These are phyloP conservation scores for Phaeotremella fagi DNA, from an alignment of 768 basidiomycete genomes.

Conservation along the genomic window DNA sequence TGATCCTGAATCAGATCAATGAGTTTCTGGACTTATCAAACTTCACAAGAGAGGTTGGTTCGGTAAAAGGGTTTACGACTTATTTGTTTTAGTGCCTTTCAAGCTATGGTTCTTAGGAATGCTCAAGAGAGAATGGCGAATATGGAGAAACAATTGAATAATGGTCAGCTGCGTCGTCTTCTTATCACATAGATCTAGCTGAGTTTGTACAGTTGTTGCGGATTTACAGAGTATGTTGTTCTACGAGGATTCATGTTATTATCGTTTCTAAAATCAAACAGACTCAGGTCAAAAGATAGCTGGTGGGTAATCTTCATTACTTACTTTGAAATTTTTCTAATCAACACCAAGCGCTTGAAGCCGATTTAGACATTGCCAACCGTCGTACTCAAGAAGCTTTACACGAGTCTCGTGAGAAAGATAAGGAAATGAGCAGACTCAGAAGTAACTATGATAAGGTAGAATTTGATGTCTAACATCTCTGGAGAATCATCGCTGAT, in stretches of 20 bases:
- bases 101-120: conserved; percentile 15
- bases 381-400: conserved; percentile 1
- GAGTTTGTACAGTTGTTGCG: neutral
- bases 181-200: neutral
- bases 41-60: conserved; percentile 32
- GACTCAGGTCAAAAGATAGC: conserved; percentile 9
- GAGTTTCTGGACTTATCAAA: conserved; percentile 38
- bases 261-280: neutral
- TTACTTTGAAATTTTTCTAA: neutral
- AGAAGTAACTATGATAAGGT: conserved; percentile 10
- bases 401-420: conserved; percentile 13
- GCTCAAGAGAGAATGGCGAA: conserved; percentile 11
- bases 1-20: conserved; percentile 12
- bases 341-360: neutral
- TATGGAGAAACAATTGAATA: conserved; percentile 15
- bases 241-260: too few species aligned
- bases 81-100: conserved; percentile 11
- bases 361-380: neutral
- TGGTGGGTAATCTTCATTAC: neutral
- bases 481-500: neutral
- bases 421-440: conserved; percentile 13
- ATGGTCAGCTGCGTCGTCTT: conserved; percentile 4
- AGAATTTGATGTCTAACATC: neutral
- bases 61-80: too few species aligned
- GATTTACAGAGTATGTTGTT: conserved; percentile 20